Conservation (phyloP, 1,284 basidiomycete species). For the Cryptococcus floricola region DNA sequence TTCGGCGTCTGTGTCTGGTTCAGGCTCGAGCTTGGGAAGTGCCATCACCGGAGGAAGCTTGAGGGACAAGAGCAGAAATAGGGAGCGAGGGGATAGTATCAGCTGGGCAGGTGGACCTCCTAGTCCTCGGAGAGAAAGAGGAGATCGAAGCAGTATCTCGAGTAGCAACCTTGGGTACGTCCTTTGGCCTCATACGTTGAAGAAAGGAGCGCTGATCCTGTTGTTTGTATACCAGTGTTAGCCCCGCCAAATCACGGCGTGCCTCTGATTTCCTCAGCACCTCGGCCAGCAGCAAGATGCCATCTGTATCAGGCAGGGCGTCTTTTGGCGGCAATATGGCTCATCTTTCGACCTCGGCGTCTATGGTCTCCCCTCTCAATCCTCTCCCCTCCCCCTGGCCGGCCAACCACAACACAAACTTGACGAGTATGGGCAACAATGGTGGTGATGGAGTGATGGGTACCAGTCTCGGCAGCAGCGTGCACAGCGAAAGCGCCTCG, state of each 20-base stretch:
- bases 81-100: background rate
- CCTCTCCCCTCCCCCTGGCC: conserved; percentile 49
- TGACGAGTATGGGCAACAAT: background rate
- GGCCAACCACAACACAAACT: background rate
- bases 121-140: conserved; percentile 34
- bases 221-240: conserved; percentile 1
- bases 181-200: background rate
- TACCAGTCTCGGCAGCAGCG: background rate
- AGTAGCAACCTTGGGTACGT: conserved; percentile 1
- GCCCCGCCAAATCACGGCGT: conserved; percentile 34
- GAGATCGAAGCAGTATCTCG: conserved; percentile 11
- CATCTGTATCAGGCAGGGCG: conserved; percentile 14
- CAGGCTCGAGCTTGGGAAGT: conserved; percentile 20
- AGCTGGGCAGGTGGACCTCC: conserved; percentile 11
- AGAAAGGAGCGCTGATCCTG: background rate
- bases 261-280: conserved; percentile 43
- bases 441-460: background rate
- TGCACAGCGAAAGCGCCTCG: too few relatives aligned
- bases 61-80: conserved; percentile 28
- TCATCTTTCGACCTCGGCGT: conserved; percentile 40
- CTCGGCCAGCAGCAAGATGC: conserved; percentile 29
- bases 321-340: conserved; percentile 13
- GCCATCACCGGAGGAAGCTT: conserved; percentile 7
- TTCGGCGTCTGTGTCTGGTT: conserved; percentile 3
- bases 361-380: conserved; percentile 48